Evolutionary conservation across 1,284 basidiomycete genomes (phyloP), one percentile per base, ranked within the genome.

Genomic region (Coriolopsis trogii): DNA sequence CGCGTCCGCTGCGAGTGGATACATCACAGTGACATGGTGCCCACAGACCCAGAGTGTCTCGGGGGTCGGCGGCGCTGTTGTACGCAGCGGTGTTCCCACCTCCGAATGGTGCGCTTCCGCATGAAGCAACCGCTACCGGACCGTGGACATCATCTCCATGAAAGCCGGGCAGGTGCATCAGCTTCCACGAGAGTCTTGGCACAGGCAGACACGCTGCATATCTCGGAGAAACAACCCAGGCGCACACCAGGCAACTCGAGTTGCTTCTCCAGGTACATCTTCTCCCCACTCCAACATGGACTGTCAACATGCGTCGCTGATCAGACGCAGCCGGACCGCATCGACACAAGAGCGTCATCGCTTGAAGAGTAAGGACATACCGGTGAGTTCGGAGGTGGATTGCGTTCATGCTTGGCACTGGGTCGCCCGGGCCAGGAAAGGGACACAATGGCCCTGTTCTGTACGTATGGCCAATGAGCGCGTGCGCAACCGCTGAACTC

Each of bases 111-210:
- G 8, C 6, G 20, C 9, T 5, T 9, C 20, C 20, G 37, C 20
- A 8, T 12, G 37, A 23, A n/a, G n/a, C n/a, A n/a, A n/a, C n/a
- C n/a, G n/a, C n/a, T n/a, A n/a, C n/a, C n/a, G n/a, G 26, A n/a
- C 16, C 21, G 26, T 40, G 13, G 28, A 38, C 26, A 46, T 37
- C 23, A 40, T 29, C 38, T 16, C 20, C 49, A 51, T 51, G 49
- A 46, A 51, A 28, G 41, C 49, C 49, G 49, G 49, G 18, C 7
- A 18, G 28, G 25, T 15, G 18, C 37, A 51, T 40, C 49, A 34
- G 23, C 33, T 39, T 43, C 44, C 18, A 24, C 18, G 49, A 41
- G 41, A 6, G 38, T 33, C 49, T 51, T 51, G 49, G 49, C 49
- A 24, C 30, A 36, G 43, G 31, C 8, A 28, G 28, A 20, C 41